Evolutionary conservation across 768 basidiomycete genomes (phyloP).

Genomic region (Russula brevipes): DNA sequence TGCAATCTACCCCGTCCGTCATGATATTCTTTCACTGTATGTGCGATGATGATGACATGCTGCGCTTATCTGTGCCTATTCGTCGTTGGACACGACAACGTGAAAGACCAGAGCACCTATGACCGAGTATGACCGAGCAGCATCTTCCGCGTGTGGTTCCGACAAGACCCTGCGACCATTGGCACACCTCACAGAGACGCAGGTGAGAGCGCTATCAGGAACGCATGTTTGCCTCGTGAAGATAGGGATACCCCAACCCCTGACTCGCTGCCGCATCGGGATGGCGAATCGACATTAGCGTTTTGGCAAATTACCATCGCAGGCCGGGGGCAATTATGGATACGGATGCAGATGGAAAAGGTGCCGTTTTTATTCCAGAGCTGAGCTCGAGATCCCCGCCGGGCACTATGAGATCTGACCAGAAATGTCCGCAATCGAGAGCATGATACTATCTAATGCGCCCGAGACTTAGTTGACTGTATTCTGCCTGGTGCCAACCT

Average conservation of each 20-base stretch:
- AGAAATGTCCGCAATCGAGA: constrained; percentile 11
- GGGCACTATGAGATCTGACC: constrained; percentile 6
- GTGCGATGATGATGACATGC: constrained; percentile 12
- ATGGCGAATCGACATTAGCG: constrained; percentile 23
- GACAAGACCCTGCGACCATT: constrained; percentile 16
- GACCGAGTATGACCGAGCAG: background rate
- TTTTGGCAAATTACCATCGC: constrained; percentile 27
- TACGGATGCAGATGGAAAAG: constrained; percentile 10
- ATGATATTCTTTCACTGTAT: background rate
- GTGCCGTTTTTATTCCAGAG: constrained; percentile 15
- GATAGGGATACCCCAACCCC: constrained; percentile 13
- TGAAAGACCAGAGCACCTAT: constrained; percentile 3
- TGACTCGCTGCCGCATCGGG: constrained; percentile 7
- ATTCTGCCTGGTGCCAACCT: constrained; percentile 11
- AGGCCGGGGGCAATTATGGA: constrained; percentile 16
- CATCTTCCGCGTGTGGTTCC: constrained; percentile 16
- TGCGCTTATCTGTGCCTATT: constrained; percentile 20
- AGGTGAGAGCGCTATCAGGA: constrained; percentile 17
- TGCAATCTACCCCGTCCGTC: constrained; percentile 11
- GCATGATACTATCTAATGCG: constrained; percentile 23
- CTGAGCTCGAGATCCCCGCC: constrained; percentile 19
- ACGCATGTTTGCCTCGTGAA: constrained; percentile 23
- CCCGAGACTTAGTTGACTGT: constrained; percentile 15
- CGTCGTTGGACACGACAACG: constrained; percentile 8
- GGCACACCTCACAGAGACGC: constrained; percentile 11